Evolutionary conservation across 2,329 filamentous ascomycete genomes (phyloP).

Genomic region (Lasiodiplodia gonubiensis): DNA sequence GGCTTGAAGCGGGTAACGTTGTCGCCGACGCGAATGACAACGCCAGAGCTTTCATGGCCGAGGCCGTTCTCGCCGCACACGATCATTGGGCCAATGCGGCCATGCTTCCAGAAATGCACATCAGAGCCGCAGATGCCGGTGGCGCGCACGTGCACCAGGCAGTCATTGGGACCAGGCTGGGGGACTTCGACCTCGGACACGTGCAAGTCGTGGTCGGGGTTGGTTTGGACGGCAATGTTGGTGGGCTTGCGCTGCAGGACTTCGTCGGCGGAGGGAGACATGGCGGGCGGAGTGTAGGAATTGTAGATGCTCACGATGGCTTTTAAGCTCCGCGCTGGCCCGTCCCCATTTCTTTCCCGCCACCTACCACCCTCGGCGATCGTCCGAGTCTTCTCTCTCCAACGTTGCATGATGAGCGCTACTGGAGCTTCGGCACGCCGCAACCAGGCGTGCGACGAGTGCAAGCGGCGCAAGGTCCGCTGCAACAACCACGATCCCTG

Average conservation of each 20-base stretch:
- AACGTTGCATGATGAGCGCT: background rate
- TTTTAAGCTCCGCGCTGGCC: background rate
- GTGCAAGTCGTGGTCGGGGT: conserved; percentile 40
- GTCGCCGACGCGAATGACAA: conserved; percentile 72
- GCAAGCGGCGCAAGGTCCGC: conserved; percentile 17
- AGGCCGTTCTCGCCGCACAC: conserved; percentile 71
- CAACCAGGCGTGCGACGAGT: conserved; percentile 9
- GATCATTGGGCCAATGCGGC: conserved; percentile 62
- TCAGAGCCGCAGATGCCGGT: conserved; percentile 75
- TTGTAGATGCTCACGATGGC: background rate
- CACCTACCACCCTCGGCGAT: background rate
- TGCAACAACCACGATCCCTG: conserved; percentile 3
- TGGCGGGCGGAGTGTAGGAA: background rate
- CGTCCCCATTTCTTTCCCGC: background rate
- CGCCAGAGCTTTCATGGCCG: conserved; percentile 78
- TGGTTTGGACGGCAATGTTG: conserved; percentile 42
- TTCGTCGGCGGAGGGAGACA: conserved; percentile 29
- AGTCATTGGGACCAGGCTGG: conserved; percentile 58
- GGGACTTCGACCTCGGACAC: conserved; percentile 43
- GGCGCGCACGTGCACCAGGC: conserved; percentile 67
- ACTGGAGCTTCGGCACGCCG: background rate
- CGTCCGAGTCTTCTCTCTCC: background rate
- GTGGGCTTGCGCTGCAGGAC: conserved; percentile 37
- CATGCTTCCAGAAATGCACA: conserved; percentile 84
- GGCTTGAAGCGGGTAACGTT: conserved; percentile 69